Base-by-base conservation (phyloP, 306 rosid species). In the Medicago lupulina region DNA sequence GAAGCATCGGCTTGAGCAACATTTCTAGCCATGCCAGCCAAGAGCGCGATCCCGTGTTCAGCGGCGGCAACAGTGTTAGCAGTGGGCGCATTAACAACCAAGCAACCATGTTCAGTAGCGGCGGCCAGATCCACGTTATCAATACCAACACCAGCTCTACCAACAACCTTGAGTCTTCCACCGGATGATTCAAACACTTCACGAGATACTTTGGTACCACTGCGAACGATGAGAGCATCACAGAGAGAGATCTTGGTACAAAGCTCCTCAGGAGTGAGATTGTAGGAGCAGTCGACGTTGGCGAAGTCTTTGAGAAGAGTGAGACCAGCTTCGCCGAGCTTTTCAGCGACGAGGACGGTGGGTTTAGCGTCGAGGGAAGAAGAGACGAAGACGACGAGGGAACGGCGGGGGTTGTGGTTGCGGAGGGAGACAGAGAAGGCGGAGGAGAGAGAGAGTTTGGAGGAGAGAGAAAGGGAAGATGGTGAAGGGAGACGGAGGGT, bases 81-180 rank as follows among this genome's bases (percentile, higher is more conserved):
- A 25, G 98, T 96, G 8, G 99, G 99, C 0, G 98, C 99, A 67
- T 96, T 96, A 4, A 96, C 99, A 10, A 96, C 99, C 80, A 96
- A 69, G 40, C 99, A 96, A 0, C 99, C 99, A 46, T 86, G 89
- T 85, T 96, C 99, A 0, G 99, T 96, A n/a, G 99, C 99, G 11
- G 99, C 99, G 11, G 93, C 91, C 76, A 96, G 99, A 92, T 96
- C 99, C 83, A 96, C 99, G 81, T 96, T 96, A 44, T 96, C 99
- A 19, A 96, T 92, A 5, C 99, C 99, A 16, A 96, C 99, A 15
- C 99, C 99, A 36, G 99, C 99, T 59, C 99, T 86, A 0, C 99
- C 99, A 2, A 96, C 99, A 7, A 96, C 99, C 87, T 90, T 96
- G 41, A 96, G 87, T 81, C 99, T 83, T 2, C 99, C 99, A 7